A percentile compares a stretch with the other conserved stretches of the same genome.
Evolutionary conservation across 2,329 filamentous ascomycete species (phyloP).

Genomic region (Zymoseptoria passerinii): DNA sequence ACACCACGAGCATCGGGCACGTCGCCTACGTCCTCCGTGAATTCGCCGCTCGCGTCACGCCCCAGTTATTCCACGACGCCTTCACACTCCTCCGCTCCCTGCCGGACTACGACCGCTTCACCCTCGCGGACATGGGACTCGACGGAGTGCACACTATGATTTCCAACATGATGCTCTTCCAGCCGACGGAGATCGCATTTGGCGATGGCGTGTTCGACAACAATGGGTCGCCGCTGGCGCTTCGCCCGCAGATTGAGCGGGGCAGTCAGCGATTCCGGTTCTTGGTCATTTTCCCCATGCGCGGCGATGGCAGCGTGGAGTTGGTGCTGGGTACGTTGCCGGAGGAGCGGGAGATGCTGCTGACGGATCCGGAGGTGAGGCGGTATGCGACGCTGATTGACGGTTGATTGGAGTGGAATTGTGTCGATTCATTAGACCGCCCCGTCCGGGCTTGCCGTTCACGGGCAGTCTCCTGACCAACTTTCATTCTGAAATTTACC

Average conservation of each 20-base stretch:
- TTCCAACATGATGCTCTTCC: constrained; percentile 23
- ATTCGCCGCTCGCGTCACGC: constrained; percentile 19
- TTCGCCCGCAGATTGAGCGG: constrained; percentile 26
- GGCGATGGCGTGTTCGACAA: constrained; percentile 18
- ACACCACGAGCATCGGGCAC: constrained; percentile 16
- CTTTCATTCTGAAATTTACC: too few species aligned
- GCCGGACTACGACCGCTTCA: constrained; percentile 15
- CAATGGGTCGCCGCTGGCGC: constrained; percentile 19
- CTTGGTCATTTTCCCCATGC: constrained; percentile 23
- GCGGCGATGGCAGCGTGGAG: constrained; percentile 19
- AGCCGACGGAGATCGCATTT: too few species aligned
- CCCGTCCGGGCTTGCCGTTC: too few species aligned
- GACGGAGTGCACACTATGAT: constrained; percentile 23
- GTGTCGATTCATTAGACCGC: too few species aligned
- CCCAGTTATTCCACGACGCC: constrained; percentile 23
- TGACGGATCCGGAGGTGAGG: constrained; percentile 14
- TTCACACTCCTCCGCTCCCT: constrained; percentile 21
- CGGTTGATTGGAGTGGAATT: too few species aligned
- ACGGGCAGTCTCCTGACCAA: too few species aligned
- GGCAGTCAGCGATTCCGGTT: constrained; percentile 22
- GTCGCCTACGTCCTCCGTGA: constrained; percentile 21
- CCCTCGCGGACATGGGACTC: constrained; percentile 22
- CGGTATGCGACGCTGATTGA: constrained; percentile 1
- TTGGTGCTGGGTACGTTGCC: constrained; percentile 17
- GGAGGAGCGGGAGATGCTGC: constrained; percentile 4